Conservation (phyloP, 129 eudicot genomes). For the Arctium minus region DNA sequence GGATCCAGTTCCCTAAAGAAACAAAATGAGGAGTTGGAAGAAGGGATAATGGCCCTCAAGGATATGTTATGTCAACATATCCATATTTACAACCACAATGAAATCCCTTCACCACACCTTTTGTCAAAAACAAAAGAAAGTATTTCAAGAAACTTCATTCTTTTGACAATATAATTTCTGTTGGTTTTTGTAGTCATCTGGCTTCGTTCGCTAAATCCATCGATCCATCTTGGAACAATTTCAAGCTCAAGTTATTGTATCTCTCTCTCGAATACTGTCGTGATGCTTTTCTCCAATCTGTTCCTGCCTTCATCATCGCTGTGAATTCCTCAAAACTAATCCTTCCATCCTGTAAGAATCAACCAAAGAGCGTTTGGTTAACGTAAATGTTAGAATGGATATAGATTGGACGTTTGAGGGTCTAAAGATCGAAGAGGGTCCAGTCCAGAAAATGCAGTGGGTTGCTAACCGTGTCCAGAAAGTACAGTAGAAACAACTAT, state of each 20-base stretch:
- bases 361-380: background rate
- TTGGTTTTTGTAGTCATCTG: slow-evolving; percentile 30
- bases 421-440: no score
- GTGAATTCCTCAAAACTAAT: slow-evolving; percentile 89
- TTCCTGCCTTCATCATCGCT: slow-evolving; percentile 93
- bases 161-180: background rate
- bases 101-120: slow-evolving; percentile 24
- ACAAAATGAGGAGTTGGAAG: slow-evolving; percentile 11
- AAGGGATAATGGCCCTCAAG: slow-evolving; percentile 20
- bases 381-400: no score
- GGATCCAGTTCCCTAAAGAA: slow-evolving; percentile 21
- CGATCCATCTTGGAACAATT: slow-evolving; percentile 75
- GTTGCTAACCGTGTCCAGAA: no score
- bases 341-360: slow-evolving; percentile 63
- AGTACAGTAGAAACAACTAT: no score
- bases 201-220: slow-evolving; percentile 30
- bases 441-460: no score
- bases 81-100: slow-evolving; percentile 37
- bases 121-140: slow-evolving; percentile 15
- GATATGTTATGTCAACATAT: slow-evolving; percentile 33
- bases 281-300: slow-evolving; percentile 98
- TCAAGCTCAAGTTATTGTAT: slow-evolving; percentile 74
- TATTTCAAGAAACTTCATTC: slow-evolving; percentile 11
- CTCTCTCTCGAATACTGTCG: slow-evolving; percentile 89
- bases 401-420: no score